Evolutionary conservation across 441 rosid species (phyloP), one percentile per base, ranked within the genome.

Genomic region (Populus hybrid): DNA sequence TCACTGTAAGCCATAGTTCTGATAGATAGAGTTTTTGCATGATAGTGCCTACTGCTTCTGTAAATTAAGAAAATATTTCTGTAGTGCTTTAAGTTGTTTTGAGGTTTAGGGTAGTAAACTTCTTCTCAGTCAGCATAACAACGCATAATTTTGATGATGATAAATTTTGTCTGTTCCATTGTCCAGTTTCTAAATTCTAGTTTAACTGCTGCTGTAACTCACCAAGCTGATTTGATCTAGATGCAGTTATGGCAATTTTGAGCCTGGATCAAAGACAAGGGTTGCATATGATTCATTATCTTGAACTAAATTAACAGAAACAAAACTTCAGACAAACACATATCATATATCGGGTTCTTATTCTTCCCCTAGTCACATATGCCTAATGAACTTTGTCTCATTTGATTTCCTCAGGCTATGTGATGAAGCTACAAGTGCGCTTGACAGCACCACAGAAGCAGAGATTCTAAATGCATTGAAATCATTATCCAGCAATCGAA

Each of bases 391-490:
- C 18, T 77, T 75, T 38, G 36, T 75, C 32, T 72, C 74, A 59
- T 75, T 75, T 78, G 75, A 57, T 74, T 68, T 84, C 77, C 69
- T 67, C 89, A 94, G 99, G 94, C 77, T 97, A 77, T 97, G 99
- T 82, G 99, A 97, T 85, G 99, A 94, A 88, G 99, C 98, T 81
- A 94, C 99, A 1, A 94, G 97, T 90, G 98, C 99, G 40, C 92
- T 97, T 70, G 99, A 97, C 84, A 97, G 98, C 88, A 94, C 99
- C n/a, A 96, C 99, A 21, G 99, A 97, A 85, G 98, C 99, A 68
- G 97, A 89, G 90, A 94, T 97, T 87, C 83, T 94, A 73, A 91
- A 71, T 82, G 98, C 99, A 64, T 82, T 97, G 79, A 97, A 87
- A 85, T 90, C 95, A 32, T 85, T 94, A 24, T 94, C 99, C 57